phyloP scores from a whole-genome alignment of 2,329 filamentous ascomycete genomes.

The Arthroderma uncinatum region DNA sequence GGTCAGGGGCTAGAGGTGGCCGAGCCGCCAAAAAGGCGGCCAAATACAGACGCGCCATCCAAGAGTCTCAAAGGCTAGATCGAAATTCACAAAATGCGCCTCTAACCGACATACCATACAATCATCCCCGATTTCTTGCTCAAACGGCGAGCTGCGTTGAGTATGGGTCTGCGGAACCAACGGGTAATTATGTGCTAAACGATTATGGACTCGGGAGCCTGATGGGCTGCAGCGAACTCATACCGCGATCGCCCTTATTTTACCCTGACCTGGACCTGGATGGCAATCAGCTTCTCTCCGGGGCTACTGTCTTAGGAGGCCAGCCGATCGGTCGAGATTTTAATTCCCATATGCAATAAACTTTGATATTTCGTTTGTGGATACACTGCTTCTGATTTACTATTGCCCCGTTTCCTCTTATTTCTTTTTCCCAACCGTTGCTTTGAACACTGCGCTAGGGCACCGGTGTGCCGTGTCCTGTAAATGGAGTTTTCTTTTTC shows the following conservation, averaged over 20 bases:
- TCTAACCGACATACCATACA: not conserved
- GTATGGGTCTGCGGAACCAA: conserved; percentile 6
- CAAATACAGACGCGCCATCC: conserved; percentile 21
- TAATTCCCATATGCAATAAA: conserved; percentile 10
- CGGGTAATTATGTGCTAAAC: conserved; percentile 12
- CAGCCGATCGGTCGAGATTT: conserved; percentile 11
- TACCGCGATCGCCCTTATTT: conserved; percentile 21
- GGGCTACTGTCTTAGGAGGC: conserved; percentile 8
- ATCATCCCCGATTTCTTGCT: not conserved
- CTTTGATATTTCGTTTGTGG: conserved; percentile 3
- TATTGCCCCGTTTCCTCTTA: not conserved
- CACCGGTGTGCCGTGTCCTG: conserved; percentile 1
- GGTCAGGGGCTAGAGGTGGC: conserved; percentile 33
- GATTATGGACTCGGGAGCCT: conserved; percentile 20
- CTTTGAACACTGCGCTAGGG: conserved; percentile 1
- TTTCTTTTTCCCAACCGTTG: conserved; percentile 1
- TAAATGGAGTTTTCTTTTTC: not conserved
- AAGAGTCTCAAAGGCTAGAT: conserved; percentile 8
- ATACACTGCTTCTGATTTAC: not conserved
- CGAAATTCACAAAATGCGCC: conserved; percentile 11
- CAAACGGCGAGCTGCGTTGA: conserved; percentile 2
- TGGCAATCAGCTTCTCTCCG: conserved; percentile 10
- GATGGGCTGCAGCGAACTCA: conserved; percentile 21
- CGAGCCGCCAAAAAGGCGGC: conserved; percentile 29
- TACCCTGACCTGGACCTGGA: conserved; percentile 19